Conservation (phyloP, 805 yeast species). For the Pichia occidentalis region DNA sequence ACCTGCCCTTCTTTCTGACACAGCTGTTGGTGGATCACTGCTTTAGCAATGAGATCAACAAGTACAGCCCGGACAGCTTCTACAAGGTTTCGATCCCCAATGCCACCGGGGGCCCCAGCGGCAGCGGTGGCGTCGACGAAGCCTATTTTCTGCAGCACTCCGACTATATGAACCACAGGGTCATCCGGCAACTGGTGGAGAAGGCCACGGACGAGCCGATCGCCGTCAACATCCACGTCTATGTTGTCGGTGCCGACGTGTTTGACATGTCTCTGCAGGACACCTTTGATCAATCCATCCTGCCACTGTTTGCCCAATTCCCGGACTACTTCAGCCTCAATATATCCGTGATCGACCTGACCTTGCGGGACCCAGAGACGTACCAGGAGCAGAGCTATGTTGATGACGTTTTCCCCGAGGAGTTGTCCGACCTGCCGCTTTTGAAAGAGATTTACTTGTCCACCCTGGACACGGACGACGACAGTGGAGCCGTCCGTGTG, state of each 20-base stretch:
- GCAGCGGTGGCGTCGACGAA: not conserved
- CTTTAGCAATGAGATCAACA: conserved; percentile 23
- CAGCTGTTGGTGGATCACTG: conserved; percentile 33
- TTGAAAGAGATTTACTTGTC: conserved; percentile 17
- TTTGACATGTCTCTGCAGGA: conserved; percentile 17
- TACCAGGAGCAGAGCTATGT: too few relatives aligned
- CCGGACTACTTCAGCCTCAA: conserved; percentile 6
- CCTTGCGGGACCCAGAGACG: too few relatives aligned
- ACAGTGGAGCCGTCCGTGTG: too few relatives aligned
- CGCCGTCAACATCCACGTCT: conserved; percentile 5
- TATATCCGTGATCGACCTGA: not conserved
- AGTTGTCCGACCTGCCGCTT: conserved; percentile 22
- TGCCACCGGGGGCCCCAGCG: too few relatives aligned
- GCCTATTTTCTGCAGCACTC: conserved; percentile 13
- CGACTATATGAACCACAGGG: conserved; percentile 7
- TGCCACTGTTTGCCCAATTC: conserved; percentile 5
- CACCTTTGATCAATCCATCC: conserved; percentile 14
- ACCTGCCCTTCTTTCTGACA: conserved; percentile 43
- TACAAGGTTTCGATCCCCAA: conserved; percentile 8
- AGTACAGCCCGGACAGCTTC: conserved; percentile 21
- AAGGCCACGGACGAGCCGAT: not conserved
- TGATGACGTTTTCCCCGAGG: conserved; percentile 19
- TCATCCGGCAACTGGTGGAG: not conserved
- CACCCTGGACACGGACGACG: too few relatives aligned
- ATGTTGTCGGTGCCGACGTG: conserved; percentile 6